Percentiles rank a stretch among this genome's conserved stretches.
These are phyloP conservation scores for Cutaneotrichosporon cyanovorans DNA, from an alignment of 1,284 basidiomycete genomes.

Conservation along the genomic window DNA sequence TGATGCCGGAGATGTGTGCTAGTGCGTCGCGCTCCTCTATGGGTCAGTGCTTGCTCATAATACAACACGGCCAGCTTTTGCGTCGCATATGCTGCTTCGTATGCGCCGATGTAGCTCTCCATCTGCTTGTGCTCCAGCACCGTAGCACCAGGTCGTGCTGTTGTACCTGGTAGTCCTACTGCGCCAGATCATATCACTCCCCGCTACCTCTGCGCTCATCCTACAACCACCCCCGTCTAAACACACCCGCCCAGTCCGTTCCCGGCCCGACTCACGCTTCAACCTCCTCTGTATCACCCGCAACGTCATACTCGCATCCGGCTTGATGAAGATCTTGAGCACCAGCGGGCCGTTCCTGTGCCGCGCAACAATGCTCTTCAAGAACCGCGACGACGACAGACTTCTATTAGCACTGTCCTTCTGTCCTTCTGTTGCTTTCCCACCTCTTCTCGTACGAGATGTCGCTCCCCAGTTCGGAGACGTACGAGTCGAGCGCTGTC, in stretches of 20 bases:
- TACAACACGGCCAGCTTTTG: no score
- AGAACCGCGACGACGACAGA: slow-evolving; percentile 73
- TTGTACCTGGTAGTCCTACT: no score
- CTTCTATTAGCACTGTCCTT: slow-evolving; percentile 44
- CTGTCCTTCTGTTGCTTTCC: slow-evolving; percentile 32
- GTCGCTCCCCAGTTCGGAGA: slow-evolving; percentile 75
- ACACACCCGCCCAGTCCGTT: no score
- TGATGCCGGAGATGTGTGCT: slow-evolving; percentile 75
- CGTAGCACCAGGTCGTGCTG: no score
- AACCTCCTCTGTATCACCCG: slow-evolving; percentile 61
- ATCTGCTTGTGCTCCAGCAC: no score
- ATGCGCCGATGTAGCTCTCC: no score
- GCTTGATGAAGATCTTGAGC: slow-evolving; percentile 75
- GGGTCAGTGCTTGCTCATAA: slow-evolving; percentile 2
- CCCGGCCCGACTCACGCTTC: slow-evolving; percentile 55
- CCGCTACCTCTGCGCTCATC: no score
- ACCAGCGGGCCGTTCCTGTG: slow-evolving; percentile 65
- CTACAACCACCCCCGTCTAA: no score
- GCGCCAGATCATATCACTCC: no score
- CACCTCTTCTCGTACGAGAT: slow-evolving; percentile 86
- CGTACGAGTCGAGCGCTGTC: slow-evolving; percentile 78
- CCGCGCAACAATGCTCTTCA: slow-evolving; percentile 79
- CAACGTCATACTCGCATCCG: slow-evolving; percentile 63
- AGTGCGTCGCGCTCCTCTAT: slow-evolving; percentile 77
- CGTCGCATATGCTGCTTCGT: no score